Base-by-base conservation (phyloP, 768 basidiomycete species). In the Agaricus sinodeliciosus region DNA sequence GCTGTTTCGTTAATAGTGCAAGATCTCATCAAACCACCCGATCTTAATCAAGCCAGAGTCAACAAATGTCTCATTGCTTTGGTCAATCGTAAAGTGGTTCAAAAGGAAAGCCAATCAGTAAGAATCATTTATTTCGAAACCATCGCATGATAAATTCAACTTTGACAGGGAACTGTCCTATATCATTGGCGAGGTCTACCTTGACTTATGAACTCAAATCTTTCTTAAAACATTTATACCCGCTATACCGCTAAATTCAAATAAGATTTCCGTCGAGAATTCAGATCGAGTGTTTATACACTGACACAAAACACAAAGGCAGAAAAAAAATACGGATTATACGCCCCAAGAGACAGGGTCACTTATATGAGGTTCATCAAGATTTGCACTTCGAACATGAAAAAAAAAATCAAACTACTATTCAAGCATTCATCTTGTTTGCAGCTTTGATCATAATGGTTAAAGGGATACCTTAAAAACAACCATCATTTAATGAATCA, bases 41-140 rank as follows among this genome's bases (percentile, higher is more conserved):
- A 92, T 57, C 77, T 95, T 35, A 90, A 85, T 48, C 93, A 95
- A 71, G 87, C 92, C 7, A 78, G 89, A 40, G 94, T 92, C 39
- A 95, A 96, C 67, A 94, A 92, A 65, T 95, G 92, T 59, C 74
- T 97, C 35, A 92, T 97, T 48, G 90, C 92, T 1, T 72, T 97
- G 6, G 92, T 94, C 3, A 87, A 86, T 62, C 78, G 90, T 45
- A 95, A 94, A 63, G 77, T 90, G 16, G 88, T 93, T 0, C 74
- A 72, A 51, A 94, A 94, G 66, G 83, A 88, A 40, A 88, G 75
- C 45, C 72, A 70, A 45, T 78, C 82, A 2, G 84, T 84, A 53
- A 46, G 81, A n/a, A 3, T 15, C 27, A 12, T n/a, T 19, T 9
- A 18, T 40, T 5, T 16, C 11, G 13, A 40, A 16, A 7, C 36